phyloP scores from a whole-genome alignment of 2,329 filamentous ascomycete species.

The Aspergillus pseudoglaucus region DNA sequence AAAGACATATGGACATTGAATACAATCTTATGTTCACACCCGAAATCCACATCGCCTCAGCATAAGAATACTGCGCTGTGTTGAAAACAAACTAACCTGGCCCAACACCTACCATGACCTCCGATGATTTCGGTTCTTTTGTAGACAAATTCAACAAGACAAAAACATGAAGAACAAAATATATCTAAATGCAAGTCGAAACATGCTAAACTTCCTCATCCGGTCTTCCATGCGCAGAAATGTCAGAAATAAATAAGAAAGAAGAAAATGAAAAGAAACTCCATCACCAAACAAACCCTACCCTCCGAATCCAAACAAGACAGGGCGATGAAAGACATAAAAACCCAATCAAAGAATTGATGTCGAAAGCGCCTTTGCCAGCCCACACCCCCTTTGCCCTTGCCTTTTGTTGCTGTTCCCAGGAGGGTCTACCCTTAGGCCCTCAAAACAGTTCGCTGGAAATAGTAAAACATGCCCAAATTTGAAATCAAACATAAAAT shows the following conservation, averaged over 20 bases:
- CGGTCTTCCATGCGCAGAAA: conserved; percentile 17
- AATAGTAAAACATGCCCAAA: conserved; percentile 21
- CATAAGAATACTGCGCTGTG: background rate
- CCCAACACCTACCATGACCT: conserved; percentile 35
- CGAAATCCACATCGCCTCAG: background rate
- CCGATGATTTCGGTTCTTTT: conserved; percentile 20
- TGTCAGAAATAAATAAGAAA: conserved; percentile 3
- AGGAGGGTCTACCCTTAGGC: conserved; percentile 15
- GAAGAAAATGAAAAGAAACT: conserved; percentile 14
- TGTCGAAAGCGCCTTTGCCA: conserved; percentile 13
- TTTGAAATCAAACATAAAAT: conserved; percentile 18
- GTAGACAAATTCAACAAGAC: conserved; percentile 22
- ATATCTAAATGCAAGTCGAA: conserved; percentile 24
- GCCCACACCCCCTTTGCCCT: conserved; percentile 3
- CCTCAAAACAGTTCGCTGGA: conserved; percentile 17
- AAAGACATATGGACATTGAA: conserved; percentile 22
- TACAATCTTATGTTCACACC: conserved; percentile 22
- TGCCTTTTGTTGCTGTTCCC: conserved; percentile 4
- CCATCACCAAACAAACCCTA: background rate
- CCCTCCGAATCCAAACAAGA: conserved; percentile 7
- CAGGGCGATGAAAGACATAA: conserved; percentile 13
- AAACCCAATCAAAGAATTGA: conserved; percentile 12
- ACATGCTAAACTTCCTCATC: conserved; percentile 18
- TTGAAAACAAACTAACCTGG: conserved; percentile 2
- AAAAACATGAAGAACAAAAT: conserved; percentile 10